Percentiles rank a stretch among this genome's conserved stretches.
Conservation (phyloP, 169 alveolate genomes). For the Plasmodium ovale region DNA sequence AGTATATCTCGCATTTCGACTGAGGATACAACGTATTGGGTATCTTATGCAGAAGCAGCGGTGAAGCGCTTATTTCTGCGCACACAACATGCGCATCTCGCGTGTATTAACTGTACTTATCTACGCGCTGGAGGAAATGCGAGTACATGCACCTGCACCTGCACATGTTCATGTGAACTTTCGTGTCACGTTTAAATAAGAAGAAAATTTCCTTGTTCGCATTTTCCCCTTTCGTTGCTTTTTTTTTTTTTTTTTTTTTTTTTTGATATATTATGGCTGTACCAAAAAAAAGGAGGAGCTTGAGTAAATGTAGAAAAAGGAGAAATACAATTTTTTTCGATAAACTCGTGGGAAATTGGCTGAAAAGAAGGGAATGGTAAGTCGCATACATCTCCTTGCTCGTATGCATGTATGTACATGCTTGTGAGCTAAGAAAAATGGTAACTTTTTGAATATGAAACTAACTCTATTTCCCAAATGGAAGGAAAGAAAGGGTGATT, state of each 20-base stretch:
- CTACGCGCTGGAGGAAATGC: no score
- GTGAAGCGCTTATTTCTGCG: neutral
- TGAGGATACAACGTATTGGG: neutral
- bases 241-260: neutral
- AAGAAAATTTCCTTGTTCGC: neutral
- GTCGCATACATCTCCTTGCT: no score
- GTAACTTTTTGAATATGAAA: no score
- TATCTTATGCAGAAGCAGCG: neutral
- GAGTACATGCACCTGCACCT: no score
- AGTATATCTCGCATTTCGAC: neutral
- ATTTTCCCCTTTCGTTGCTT: neutral
- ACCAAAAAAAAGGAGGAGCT: constrained; percentile 83
- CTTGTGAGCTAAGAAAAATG: no score
- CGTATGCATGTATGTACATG: no score
- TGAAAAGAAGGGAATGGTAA: constrained; percentile 84
- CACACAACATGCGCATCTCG: neutral
- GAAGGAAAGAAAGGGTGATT: no score
- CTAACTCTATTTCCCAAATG: no score
- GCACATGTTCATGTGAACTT: no score
- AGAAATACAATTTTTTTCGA: constrained; percentile 86
- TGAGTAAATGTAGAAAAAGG: constrained; percentile 81
- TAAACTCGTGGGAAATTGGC: constrained; percentile 85
- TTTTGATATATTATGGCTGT: constrained; percentile 82
- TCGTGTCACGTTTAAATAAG: no score
- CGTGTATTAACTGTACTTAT: no score